Base-by-base conservation (phyloP, 495 filamentous ascomycete species). In the Aspergillus sparsus region DNA sequence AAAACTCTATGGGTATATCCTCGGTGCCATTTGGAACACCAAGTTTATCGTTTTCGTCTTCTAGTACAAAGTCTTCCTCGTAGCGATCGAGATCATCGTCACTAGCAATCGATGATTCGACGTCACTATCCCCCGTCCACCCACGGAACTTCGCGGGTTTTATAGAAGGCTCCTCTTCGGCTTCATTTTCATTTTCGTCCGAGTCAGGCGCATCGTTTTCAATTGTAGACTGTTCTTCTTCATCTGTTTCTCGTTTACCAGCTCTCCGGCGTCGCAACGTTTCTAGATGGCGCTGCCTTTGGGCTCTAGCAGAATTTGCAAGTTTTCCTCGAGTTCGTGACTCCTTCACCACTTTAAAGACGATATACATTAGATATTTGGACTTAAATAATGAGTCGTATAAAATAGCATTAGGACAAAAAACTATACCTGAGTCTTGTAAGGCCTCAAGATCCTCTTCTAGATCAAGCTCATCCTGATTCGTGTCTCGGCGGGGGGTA, bases 1-100 rank as follows among this genome's bases (percentile, higher is more conserved):
- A 89, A 66, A 91, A 92, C 64, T 91, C 76, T 9, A 95, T 75
- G 0, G 92, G 92, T 2, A 93, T 85, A 3, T 77, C 78, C 13
- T 79, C 71, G n/a, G 68, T 62, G 8, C 70, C 63, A 1, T 72
- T 78, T 0, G 87, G 89, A 7, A 80, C 83, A 3, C 90, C 90
- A 2, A 92, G 58, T n/a, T 75, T 75, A 8, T 74, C 79, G 10
- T 83, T 81, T 21, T 83, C 84, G 53, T 91, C 88, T 36, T 91
- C 86, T 8, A 80, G 68, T 15, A 95, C 76, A 58, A 92, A 93
- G 63, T 86, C 86, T 12, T 85, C 82, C n/a, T 92, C 83, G 55
- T 90, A 83, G 4, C 84, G 80, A 34, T 88, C 84, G 2, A 80
- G 64, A 53, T 74, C 74, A 57, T 76, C 75, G 50, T 73, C 71